Evolutionary conservation across 805 yeast genomes (phyloP).

Genomic region (Teunomyces pallodes): DNA sequence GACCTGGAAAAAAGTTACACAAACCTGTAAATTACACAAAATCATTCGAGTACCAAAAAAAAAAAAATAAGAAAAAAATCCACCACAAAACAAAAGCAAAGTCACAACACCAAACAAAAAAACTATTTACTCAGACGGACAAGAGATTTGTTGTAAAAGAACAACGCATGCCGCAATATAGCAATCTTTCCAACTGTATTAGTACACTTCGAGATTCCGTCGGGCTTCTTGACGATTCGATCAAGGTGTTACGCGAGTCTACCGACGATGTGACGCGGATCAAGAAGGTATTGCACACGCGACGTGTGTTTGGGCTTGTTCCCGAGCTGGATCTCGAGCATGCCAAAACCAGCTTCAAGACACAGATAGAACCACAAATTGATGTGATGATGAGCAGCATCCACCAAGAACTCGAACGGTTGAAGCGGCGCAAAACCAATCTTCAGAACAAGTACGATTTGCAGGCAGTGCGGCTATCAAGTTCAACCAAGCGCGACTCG

Average conservation of each 20-base stretch:
- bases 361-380: slow-evolving; percentile 44
- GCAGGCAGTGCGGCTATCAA: slow-evolving; percentile 38
- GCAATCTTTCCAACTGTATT: slow-evolving; percentile 23
- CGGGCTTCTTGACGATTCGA: slow-evolving; percentile 29
- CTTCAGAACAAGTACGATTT: slow-evolving; percentile 37
- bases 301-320: slow-evolving; percentile 48
- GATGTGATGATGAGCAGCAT: slow-evolving; percentile 26
- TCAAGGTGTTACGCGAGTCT: slow-evolving; percentile 30
- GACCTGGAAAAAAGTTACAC: neutral
- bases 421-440: slow-evolving; percentile 31
- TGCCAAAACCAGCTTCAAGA: slow-evolving; percentile 36
- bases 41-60: neutral
- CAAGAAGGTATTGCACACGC: slow-evolving; percentile 39
- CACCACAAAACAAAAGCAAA: neutral
- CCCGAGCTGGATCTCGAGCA: slow-evolving; percentile 47
- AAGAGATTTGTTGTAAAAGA: too few species aligned
- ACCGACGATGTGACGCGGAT: slow-evolving; percentile 41
- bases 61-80: neutral
- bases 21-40: neutral
- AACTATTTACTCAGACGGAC: neutral
- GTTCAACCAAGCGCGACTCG: slow-evolving; percentile 9
- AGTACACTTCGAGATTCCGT: slow-evolving; percentile 33
- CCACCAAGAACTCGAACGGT: slow-evolving; percentile 28
- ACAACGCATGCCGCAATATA: neutral
- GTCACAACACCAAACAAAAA: neutral